phyloP scores from a whole-genome alignment of 1,284 basidiomycete genomes.

The Singerocomus rubriflavus region DNA sequence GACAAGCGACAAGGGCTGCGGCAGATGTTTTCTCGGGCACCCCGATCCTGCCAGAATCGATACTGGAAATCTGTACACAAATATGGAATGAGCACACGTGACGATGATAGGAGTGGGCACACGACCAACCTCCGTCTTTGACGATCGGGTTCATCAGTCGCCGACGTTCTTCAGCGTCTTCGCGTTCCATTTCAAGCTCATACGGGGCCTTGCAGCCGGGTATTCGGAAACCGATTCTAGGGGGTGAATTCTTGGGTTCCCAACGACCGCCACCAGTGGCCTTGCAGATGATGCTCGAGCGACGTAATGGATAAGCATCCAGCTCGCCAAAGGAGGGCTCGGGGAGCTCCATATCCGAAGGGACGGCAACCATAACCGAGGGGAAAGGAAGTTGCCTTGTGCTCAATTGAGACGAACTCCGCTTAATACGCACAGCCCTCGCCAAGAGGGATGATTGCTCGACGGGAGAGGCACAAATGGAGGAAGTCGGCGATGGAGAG shows the following conservation, averaged over 20 bases:
- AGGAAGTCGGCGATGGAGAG: constrained; percentile 34
- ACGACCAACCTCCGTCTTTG: constrained; percentile 51
- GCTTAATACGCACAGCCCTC: constrained; percentile 24
- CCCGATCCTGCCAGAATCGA: constrained; percentile 48
- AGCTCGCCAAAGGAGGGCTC: constrained; percentile 57
- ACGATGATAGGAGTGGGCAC: neutral
- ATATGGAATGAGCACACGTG: constrained; percentile 9
- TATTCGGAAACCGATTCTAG: constrained; percentile 48
- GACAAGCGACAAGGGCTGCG: constrained; percentile 42
- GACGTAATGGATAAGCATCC: constrained; percentile 64
- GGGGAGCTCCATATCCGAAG: constrained; percentile 31
- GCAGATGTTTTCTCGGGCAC: constrained; percentile 36
- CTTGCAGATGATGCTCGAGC: constrained; percentile 65
- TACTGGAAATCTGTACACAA: constrained; percentile 53
- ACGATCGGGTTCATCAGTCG: constrained; percentile 58
- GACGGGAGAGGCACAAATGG: constrained; percentile 37
- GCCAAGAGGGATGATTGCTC: constrained; percentile 25
- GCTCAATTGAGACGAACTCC: constrained; percentile 32
- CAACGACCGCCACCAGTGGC: constrained; percentile 72
- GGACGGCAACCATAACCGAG: constrained; percentile 32
- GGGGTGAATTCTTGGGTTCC: constrained; percentile 56
- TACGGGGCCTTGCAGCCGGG: constrained; percentile 62
- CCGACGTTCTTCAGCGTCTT: constrained; percentile 49
- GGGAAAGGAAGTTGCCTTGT: constrained; percentile 35
- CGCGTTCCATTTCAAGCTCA: constrained; percentile 63